Base-by-base conservation (phyloP, 2,329 filamentous ascomycete species). In the Colletotrichum eleusines region DNA sequence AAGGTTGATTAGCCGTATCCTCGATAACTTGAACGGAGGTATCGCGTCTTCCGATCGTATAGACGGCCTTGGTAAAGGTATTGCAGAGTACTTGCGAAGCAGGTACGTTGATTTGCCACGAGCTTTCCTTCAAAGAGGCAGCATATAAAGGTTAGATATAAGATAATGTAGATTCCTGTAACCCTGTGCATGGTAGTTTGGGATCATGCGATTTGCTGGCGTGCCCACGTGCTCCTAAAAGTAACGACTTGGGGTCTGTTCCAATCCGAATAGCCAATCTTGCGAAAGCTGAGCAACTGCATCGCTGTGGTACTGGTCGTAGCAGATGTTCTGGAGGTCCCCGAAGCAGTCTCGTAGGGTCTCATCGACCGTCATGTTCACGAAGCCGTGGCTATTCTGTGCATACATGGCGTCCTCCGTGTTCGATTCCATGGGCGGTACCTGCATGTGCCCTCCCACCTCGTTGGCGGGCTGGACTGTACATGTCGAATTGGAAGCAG, bases 271-370 rank as follows among this genome's bases (percentile, higher is more conserved):
- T 0, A 76, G 42, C 75, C 74, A 76, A 26, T 76, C 74, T 28
- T 75, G 74, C 5, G 73, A 75, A 48, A 76, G 66, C 26, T 76
- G 74, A 3, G 73, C 67, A 16, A 76, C 74, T 4, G 71, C 75
- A 65, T 76, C 75, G 50, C 73, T 73, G 44, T 74, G 72, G 50
- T 74, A 74, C 38, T 75, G 72, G 9, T 74, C 74, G 20, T 74
- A 73, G 35, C 72, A 74, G 58, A 76, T 74, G 42, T 66, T 69
- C 63, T 76, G 74, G 1, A 76, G 40, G 28, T 76, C 77, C 0
- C 77, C 78, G 66, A 81, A 83, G 59, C 81, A 82, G 23, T 82
- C 80, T 2, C 80, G 73, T 33, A 83, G 77, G 0, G 80, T 81
- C 18, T 75, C 79, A 46, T 83, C 82, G 3, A 82, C 79, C 1